These are phyloP conservation scores for Trypanosoma cruzi DNA, from an alignment of 208 protist genomes.

Conservation along the genomic window DNA sequence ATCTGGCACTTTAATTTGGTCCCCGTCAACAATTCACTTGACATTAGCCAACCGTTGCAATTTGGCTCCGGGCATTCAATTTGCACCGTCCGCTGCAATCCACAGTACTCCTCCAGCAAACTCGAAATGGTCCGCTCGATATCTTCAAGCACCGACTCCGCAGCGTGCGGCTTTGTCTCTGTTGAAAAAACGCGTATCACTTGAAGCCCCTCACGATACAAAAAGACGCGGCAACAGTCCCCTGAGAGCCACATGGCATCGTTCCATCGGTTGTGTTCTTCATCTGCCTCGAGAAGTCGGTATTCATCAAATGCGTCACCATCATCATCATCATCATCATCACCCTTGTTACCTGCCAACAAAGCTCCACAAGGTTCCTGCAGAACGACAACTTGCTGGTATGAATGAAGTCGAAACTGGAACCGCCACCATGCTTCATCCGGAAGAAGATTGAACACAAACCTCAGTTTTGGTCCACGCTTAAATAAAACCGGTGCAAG, in stretches of 20 bases:
- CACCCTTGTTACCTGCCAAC: too few relatives aligned
- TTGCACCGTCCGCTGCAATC: slow-evolving; percentile 51
- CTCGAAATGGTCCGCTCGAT: slow-evolving; percentile 53
- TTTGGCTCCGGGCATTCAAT: slow-evolving; percentile 66
- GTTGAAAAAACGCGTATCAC: slow-evolving; percentile 63
- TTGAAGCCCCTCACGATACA: slow-evolving; percentile 67
- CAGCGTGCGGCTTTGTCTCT: slow-evolving; percentile 47
- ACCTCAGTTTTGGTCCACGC: slow-evolving; percentile 63
- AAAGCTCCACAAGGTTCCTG: slow-evolving; percentile 49
- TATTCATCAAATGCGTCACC: slow-evolving; percentile 58
- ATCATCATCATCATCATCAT: slow-evolving; percentile 43
- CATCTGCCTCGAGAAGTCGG: slow-evolving; percentile 69
- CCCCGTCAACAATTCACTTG: slow-evolving; percentile 43
- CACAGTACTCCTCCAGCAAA: slow-evolving; percentile 74
- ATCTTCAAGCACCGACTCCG: slow-evolving; percentile 62
- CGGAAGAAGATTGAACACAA: slow-evolving; percentile 89
- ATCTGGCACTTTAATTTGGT: slow-evolving; percentile 50
- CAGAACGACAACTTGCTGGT: slow-evolving; percentile 58
- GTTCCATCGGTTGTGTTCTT: slow-evolving; percentile 86
- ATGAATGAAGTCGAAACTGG: slow-evolving; percentile 66
- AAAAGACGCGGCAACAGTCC: slow-evolving; percentile 61
- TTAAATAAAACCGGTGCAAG: slow-evolving; percentile 81
- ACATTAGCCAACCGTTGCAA: slow-evolving; percentile 70
- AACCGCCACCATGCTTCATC: slow-evolving; percentile 89
- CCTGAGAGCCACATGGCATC: slow-evolving; percentile 86